A percentile compares a stretch with the other conserved stretches of the same genome.
Evolutionary conservation across 2,329 filamentous ascomycete species (phyloP).

Genomic region (Penicillium sp.): DNA sequence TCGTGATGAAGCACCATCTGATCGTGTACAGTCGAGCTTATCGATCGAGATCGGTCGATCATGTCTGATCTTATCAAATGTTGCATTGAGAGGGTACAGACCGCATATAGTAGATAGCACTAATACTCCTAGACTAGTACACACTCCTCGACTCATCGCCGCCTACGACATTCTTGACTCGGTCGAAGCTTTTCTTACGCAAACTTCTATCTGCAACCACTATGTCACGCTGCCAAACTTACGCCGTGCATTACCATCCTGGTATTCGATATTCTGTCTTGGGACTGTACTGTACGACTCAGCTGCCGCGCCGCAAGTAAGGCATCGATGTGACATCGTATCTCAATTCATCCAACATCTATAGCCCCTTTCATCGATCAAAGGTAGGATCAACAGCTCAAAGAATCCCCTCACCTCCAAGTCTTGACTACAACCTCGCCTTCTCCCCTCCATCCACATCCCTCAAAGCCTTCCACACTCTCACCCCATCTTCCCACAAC

Average conservation of each 20-base stretch:
- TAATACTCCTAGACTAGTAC: too few relatives aligned
- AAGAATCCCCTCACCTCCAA: background rate
- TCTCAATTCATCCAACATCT: background rate
- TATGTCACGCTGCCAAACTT: too few relatives aligned
- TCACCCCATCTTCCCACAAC: constrained; percentile 49
- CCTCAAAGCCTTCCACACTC: constrained; percentile 47
- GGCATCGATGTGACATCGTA: too few relatives aligned
- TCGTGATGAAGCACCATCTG: background rate
- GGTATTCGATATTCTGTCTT: too few relatives aligned
- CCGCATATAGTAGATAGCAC: background rate
- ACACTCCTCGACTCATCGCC: too few relatives aligned
- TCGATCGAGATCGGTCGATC: background rate
- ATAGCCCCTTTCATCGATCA: background rate
- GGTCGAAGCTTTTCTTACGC: too few relatives aligned
- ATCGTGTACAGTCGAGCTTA: background rate
- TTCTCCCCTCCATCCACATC: constrained; percentile 14
- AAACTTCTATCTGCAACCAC: too few relatives aligned
- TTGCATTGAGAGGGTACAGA: background rate
- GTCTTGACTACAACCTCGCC: constrained; percentile 8
- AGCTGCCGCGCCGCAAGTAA: too few relatives aligned
- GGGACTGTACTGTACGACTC: too few relatives aligned
- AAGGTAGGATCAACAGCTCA: background rate
- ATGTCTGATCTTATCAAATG: background rate
- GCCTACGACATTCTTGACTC: too few relatives aligned
- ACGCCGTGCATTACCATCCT: too few relatives aligned